Conservation (phyloP, 73 alveolate genomes). For the Paramecium sonneborni region DNA sequence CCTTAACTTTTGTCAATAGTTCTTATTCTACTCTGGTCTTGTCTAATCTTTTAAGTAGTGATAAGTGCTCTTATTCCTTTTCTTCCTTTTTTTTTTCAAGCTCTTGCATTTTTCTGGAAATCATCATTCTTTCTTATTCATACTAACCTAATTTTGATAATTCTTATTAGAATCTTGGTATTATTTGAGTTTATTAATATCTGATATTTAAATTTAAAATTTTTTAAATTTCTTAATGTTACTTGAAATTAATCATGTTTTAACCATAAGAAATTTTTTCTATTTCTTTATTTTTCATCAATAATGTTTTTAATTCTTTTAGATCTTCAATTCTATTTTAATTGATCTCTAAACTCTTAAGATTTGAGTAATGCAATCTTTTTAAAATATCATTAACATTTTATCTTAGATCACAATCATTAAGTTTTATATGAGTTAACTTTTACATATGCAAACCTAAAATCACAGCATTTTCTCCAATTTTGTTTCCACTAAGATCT, state of each 20-base stretch:
- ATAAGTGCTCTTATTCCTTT: neutral
- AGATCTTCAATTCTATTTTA: neutral
- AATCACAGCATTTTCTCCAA: neutral
- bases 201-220: neutral
- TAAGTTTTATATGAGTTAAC: neutral
- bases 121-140: neutral
- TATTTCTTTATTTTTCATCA: neutral
- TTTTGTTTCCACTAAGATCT: slow-evolving; percentile 13
- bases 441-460: neutral
- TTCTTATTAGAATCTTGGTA: neutral
- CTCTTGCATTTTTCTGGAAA: neutral
- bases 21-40: neutral
- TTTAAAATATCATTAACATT: neutral
- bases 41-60: neutral
- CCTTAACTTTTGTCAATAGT: neutral
- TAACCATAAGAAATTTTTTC: neutral
- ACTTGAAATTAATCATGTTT: neutral
- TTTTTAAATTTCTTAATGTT: slow-evolving; percentile 18
- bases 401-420: neutral
- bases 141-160: neutral
- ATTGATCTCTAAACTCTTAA: neutral
- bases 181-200: neutral
- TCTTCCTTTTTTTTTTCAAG: neutral
- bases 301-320: neutral
- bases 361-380: neutral